Evolutionary conservation across 2,329 filamentous ascomycete species (phyloP).

Genomic region (Phaeomoniella chlamydospora): DNA sequence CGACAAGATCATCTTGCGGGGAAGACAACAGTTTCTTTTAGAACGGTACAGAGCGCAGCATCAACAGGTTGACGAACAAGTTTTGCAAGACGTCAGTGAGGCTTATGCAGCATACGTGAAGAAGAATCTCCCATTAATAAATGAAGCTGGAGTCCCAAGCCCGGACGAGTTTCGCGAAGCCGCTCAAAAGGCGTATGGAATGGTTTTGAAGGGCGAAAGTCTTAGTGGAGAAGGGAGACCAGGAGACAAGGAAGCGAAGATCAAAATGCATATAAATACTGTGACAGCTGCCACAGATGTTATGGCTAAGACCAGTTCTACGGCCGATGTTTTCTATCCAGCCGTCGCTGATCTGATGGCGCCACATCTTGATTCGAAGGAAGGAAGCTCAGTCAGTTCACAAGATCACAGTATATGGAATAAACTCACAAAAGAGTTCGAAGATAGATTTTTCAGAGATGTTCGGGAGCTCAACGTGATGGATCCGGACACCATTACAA

Average conservation of each 20-base stretch:
- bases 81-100: slow-evolving; percentile 31
- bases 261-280: slow-evolving; percentile 75
- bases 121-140: slow-evolving; percentile 50
- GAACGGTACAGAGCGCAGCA: slow-evolving; percentile 41
- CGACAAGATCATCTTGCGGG: slow-evolving; percentile 49
- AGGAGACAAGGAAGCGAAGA: slow-evolving; percentile 68
- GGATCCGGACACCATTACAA: slow-evolving; percentile 64
- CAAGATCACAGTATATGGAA: slow-evolving; percentile 67
- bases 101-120: slow-evolving; percentile 45
- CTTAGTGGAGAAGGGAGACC: slow-evolving; percentile 40
- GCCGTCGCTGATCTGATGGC: slow-evolving; percentile 55
- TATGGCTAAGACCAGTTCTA: slow-evolving; percentile 19
- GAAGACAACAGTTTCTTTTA: slow-evolving; percentile 67
- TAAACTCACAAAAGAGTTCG: slow-evolving; percentile 71
- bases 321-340: slow-evolving; percentile 35
- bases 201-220: slow-evolving; percentile 39
- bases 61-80: slow-evolving; percentile 21
- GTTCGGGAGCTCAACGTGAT: slow-evolving; percentile 78
- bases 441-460: slow-evolving; percentile 75
- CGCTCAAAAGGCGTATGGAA: slow-evolving; percentile 35
- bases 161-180: slow-evolving; percentile 33
- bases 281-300: slow-evolving; percentile 38
- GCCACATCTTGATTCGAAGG: slow-evolving; percentile 60
- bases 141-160: slow-evolving; percentile 19
- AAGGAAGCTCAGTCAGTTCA: slow-evolving; percentile 42